Conservation (phyloP, 1,284 basidiomycete genomes). For the Mycena sp. region DNA sequence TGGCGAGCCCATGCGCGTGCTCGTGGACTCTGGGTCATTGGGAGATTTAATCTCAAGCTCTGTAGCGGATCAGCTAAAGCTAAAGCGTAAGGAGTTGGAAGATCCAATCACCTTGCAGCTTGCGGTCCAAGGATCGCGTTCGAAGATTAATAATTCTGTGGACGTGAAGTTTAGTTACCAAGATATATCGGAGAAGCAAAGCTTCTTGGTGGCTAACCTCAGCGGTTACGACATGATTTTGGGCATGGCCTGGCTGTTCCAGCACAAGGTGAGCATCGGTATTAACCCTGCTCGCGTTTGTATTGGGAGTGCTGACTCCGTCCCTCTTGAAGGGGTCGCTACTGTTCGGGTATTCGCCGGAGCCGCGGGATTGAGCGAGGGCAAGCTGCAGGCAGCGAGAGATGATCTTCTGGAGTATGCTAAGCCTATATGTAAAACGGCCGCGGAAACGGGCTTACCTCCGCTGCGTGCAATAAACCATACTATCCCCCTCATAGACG, state of each 20-base stretch:
- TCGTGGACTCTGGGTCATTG: not conserved
- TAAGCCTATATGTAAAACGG: too few species aligned
- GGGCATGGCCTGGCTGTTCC: slow-evolving; percentile 21
- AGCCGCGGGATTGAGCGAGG: not conserved
- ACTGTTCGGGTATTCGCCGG: slow-evolving; percentile 7
- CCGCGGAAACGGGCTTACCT: too few species aligned
- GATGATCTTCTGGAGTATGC: slow-evolving; percentile 1
- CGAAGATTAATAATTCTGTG: too few species aligned
- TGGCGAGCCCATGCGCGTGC: too few species aligned
- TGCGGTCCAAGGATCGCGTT: too few species aligned
- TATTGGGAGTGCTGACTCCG: slow-evolving; percentile 13
- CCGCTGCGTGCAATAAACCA: too few species aligned
- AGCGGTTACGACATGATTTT: slow-evolving; percentile 46
- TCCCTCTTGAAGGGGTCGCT: slow-evolving; percentile 20
- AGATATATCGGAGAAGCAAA: slow-evolving; percentile 1
- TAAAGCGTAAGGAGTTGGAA: not conserved
- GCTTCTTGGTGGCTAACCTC: slow-evolving; percentile 21
- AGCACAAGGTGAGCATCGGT: too few species aligned
- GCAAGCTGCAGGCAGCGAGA: slow-evolving; percentile 2
- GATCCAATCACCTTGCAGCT: too few species aligned
- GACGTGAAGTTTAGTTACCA: slow-evolving; percentile 7
- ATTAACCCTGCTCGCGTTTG: slow-evolving; percentile 12
- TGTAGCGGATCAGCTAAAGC: not conserved
- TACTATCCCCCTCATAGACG: too few species aligned
- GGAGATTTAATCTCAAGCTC: not conserved